Conservation (phyloP, 2,329 filamentous ascomycete genomes). For the Penicillium rolfsii region DNA sequence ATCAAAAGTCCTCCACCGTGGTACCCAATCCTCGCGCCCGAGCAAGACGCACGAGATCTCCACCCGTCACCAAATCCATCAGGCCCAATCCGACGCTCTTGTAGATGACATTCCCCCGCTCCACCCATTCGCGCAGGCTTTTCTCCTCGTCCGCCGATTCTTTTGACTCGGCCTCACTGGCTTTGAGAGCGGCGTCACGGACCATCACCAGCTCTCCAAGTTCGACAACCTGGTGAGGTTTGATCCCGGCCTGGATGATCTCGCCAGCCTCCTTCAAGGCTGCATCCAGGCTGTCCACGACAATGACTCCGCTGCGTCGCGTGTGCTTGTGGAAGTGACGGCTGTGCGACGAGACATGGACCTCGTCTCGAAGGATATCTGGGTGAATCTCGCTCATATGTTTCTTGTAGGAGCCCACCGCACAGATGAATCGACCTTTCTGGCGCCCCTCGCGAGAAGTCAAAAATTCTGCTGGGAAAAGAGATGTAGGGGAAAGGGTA, state of each 20-base stretch:
- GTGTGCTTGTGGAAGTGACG: constrained; percentile 57
- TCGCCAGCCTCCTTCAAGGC: constrained; percentile 85
- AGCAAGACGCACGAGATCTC: constrained; percentile 60
- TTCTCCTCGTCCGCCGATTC: constrained; percentile 43
- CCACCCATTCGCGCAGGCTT: constrained; percentile 61
- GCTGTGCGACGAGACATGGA: constrained; percentile 50
- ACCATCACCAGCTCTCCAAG: constrained; percentile 78
- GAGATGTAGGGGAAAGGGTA: constrained; percentile 71
- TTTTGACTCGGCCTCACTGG: constrained; percentile 36
- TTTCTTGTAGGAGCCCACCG: constrained; percentile 59
- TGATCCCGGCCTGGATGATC: constrained; percentile 75
- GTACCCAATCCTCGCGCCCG: constrained; percentile 59
- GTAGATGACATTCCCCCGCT: constrained; percentile 67
- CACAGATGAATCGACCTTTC: constrained; percentile 50
- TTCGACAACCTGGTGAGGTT: constrained; percentile 78
- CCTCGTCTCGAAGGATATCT: constrained; percentile 70
- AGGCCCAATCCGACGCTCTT: constrained; percentile 70
- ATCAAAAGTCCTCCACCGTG: constrained; percentile 48
- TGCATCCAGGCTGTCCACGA: constrained; percentile 72
- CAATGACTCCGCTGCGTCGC: constrained; percentile 61
- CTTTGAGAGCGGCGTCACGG: constrained; percentile 53
- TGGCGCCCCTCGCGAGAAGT: constrained; percentile 59
- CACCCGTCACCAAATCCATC: constrained; percentile 69
- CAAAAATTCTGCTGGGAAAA: constrained; percentile 75
- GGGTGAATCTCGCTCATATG: constrained; percentile 83